phyloP scores from a whole-genome alignment of 2,329 filamentous ascomycete genomes.

The Microascus cirrosus region DNA sequence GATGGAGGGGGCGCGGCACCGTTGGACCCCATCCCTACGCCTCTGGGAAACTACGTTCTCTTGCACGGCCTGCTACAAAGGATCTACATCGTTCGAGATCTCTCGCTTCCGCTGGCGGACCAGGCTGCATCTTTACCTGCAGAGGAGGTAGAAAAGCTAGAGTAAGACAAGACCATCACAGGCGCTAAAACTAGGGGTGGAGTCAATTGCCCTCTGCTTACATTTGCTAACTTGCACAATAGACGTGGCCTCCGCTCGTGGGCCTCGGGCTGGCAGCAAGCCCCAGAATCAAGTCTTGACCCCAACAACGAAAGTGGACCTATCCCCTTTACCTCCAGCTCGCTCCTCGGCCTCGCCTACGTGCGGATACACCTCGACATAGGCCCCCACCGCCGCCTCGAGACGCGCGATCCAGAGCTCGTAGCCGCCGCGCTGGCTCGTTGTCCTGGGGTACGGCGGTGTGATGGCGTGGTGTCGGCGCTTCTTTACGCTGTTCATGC shows the following conservation, averaged over 20 bases:
- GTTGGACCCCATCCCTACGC: slow-evolving; percentile 22
- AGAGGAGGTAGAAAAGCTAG: slow-evolving; percentile 23
- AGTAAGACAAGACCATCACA: slow-evolving; percentile 11
- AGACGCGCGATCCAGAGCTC: slow-evolving; percentile 26
- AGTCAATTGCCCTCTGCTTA: not conserved
- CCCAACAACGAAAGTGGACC: slow-evolving; percentile 27
- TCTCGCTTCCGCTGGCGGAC: slow-evolving; percentile 21
- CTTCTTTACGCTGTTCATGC: slow-evolving; percentile 42
- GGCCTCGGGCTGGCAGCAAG: slow-evolving; percentile 26
- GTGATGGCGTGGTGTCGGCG: slow-evolving; percentile 34
- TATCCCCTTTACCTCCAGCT: slow-evolving; percentile 31
- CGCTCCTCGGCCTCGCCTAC: slow-evolving; percentile 32
- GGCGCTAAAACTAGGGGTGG: not conserved
- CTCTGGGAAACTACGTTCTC: slow-evolving; percentile 23
- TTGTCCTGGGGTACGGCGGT: slow-evolving; percentile 29
- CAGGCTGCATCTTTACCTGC: slow-evolving; percentile 17
- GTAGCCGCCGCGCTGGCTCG: slow-evolving; percentile 26
- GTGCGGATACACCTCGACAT: slow-evolving; percentile 32
- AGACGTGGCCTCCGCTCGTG: slow-evolving; percentile 22
- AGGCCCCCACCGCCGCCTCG: slow-evolving; percentile 28
- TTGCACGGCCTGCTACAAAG: slow-evolving; percentile 24
- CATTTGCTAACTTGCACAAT: not conserved
- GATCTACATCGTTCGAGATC: slow-evolving; percentile 24
- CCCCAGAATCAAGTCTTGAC: slow-evolving; percentile 24
- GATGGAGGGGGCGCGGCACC: slow-evolving; percentile 15